Evolutionary conservation across 73 alveolate species (phyloP).

Genomic region (Diophrys appendiculata): DNA sequence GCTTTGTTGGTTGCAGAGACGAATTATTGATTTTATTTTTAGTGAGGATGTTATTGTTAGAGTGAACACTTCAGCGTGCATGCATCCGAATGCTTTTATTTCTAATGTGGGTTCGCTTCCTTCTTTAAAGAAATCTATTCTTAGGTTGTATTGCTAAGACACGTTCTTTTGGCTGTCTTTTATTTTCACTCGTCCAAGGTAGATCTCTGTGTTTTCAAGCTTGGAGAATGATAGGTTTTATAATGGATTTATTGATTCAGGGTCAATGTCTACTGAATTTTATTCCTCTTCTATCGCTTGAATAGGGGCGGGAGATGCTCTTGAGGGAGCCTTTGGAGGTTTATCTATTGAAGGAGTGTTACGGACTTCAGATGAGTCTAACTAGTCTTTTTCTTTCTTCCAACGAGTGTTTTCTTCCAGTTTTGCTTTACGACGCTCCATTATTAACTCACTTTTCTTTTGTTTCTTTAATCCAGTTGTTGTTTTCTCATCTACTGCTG

Average conservation of each 20-base stretch:
- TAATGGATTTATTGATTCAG: too few relatives aligned
- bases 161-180: neutral
- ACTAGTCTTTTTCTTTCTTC: neutral
- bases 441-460: neutral
- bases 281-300: too few relatives aligned
- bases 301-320: too few relatives aligned
- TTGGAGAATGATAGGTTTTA: neutral
- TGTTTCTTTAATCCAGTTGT: neutral
- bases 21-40: constrained; percentile 23
- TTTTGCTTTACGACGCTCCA: neutral
- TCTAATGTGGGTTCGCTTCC: constrained; percentile 44
- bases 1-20: constrained; percentile 38
- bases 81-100: constrained; percentile 26
- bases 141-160: constrained; percentile 11
- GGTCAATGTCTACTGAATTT: too few relatives aligned
- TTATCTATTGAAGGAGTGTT: too few relatives aligned
- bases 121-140: constrained; percentile 43
- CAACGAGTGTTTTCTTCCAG: neutral
- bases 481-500: neutral
- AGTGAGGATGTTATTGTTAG: neutral
- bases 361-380: too few relatives aligned
- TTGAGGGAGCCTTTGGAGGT: too few relatives aligned
- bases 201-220: neutral
- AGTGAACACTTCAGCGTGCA: neutral
- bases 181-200: constrained; percentile 9